Evolutionary conservation across 1,284 basidiomycete genomes (phyloP).

Genomic region (Retiboletus flavoniger): DNA sequence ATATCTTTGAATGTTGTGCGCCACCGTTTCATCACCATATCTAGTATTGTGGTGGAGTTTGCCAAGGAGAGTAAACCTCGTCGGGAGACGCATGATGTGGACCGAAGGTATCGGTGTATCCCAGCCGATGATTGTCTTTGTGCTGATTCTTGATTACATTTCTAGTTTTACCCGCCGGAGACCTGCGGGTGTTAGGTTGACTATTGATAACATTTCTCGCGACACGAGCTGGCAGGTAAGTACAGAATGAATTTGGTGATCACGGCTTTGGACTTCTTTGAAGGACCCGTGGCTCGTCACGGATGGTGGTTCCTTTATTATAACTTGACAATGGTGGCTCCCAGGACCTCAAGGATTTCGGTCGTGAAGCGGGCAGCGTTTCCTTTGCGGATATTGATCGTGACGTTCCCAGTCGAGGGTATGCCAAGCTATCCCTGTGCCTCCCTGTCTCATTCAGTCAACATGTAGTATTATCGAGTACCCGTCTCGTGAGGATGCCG

Average conservation of each 20-base stretch:
- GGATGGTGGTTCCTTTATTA: constrained; percentile 6
- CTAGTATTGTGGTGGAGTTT: constrained; percentile 86
- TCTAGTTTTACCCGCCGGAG: constrained; percentile 62
- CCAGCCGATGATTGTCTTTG: not conserved
- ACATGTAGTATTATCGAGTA: constrained; percentile 82
- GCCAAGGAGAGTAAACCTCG: constrained; percentile 86
- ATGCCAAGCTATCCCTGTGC: constrained; percentile 25
- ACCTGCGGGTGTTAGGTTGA: constrained; percentile 78
- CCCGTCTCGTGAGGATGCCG: constrained; percentile 82
- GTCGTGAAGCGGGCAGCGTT: constrained; percentile 86
- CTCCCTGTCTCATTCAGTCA: constrained; percentile 8
- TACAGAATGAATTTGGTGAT: constrained; percentile 12
- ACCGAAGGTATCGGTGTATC: constrained; percentile 52
- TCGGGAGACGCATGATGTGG: constrained; percentile 69
- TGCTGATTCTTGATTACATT: not conserved
- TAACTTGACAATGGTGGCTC: constrained; percentile 23
- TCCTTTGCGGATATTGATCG: constrained; percentile 93
- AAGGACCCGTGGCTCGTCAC: constrained; percentile 9
- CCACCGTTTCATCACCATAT: constrained; percentile 12
- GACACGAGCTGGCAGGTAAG: constrained; percentile 98
- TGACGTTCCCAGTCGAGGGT: constrained; percentile 83
- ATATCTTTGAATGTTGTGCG: not conserved
- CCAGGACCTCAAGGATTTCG: constrained; percentile 96
- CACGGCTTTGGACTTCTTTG: constrained; percentile 5
- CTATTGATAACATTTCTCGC: constrained; percentile 83